A percentile compares a stretch with the other conserved stretches of the same genome.
Evolutionary conservation across 2,329 filamentous ascomycete species (phyloP).

Genomic region (Paraphaeosphaeria minitans): DNA sequence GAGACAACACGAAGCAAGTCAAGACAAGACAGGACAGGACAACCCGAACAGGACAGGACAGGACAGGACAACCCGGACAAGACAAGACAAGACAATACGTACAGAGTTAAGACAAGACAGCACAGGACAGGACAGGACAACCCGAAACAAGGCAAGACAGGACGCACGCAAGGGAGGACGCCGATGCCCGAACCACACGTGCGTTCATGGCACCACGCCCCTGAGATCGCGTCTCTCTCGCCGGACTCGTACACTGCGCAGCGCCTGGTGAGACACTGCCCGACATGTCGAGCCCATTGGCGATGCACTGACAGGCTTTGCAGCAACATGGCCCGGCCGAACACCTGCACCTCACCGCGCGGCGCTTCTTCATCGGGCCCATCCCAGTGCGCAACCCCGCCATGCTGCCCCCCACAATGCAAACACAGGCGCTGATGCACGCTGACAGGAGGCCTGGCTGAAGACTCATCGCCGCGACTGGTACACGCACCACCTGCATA

Average conservation of each 20-base stretch:
- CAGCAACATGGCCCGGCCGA: constrained; percentile 65
- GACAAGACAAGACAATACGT: no score
- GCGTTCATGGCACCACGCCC: constrained; percentile 42
- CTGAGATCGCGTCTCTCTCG: constrained; percentile 45
- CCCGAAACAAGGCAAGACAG: no score
- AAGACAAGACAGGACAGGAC: no score
- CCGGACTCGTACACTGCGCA: constrained; percentile 60
- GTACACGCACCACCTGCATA: constrained; percentile 60
- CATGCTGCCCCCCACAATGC: background rate
- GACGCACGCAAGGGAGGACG: constrained; percentile 15
- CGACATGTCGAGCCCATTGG: background rate
- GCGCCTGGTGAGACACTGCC: constrained; percentile 52
- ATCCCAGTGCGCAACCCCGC: constrained; percentile 53
- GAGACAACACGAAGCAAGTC: no score
- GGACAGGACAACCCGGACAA: no score
- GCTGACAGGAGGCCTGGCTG: constrained; percentile 61
- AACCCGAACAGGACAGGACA: no score
- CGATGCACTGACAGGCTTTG: constrained; percentile 19
- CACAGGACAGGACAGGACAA: no score
- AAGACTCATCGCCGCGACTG: constrained; percentile 66
- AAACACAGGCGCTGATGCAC: constrained; percentile 19
- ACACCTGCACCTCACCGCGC: constrained; percentile 65
- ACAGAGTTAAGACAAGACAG: no score
- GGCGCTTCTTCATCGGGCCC: constrained; percentile 68
- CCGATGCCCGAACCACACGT: constrained; percentile 37